Evolutionary conservation across 305 asterid genomes (phyloP).

Genomic region (Plantago lanceolata): DNA sequence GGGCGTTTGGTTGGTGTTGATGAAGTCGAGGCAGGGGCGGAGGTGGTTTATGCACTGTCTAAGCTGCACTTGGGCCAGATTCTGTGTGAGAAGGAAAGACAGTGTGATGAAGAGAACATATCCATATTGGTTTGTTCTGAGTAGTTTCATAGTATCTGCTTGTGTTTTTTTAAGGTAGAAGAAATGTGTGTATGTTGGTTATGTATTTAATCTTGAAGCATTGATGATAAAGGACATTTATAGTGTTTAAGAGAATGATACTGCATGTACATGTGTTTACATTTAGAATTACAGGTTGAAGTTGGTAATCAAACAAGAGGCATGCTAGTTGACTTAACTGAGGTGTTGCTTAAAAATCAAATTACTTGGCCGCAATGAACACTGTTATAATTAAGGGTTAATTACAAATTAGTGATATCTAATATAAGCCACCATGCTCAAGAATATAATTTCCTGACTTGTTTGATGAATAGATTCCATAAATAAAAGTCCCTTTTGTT

Average conservation of each 20-base stretch:
- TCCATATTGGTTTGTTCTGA: neutral
- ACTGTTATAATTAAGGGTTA: too few relatives aligned
- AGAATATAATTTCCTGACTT: too few relatives aligned
- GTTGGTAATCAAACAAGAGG: neutral
- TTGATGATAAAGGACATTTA: too few relatives aligned
- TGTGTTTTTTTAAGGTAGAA: too few relatives aligned
- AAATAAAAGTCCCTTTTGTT: too few relatives aligned
- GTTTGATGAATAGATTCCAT: too few relatives aligned
- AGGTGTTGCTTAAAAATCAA: neutral
- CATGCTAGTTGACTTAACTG: neutral
- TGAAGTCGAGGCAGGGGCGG: conserved; percentile 7
- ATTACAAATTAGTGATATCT: too few relatives aligned
- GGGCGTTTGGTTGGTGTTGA: neutral
- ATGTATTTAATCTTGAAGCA: too few relatives aligned
- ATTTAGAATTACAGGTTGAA: neutral
- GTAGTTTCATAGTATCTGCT: neutral
- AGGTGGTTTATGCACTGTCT: neutral
- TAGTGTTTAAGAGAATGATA: neutral
- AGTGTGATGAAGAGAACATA: neutral
- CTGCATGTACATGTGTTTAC: too few relatives aligned
- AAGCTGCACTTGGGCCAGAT: neutral
- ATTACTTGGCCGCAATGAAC: too few relatives aligned
- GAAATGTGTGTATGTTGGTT: too few relatives aligned
- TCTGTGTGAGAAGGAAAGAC: neutral
- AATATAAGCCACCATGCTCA: too few relatives aligned